Conservation (phyloP, 1,284 basidiomycete genomes). For the Malassezia yamatoensis region DNA sequence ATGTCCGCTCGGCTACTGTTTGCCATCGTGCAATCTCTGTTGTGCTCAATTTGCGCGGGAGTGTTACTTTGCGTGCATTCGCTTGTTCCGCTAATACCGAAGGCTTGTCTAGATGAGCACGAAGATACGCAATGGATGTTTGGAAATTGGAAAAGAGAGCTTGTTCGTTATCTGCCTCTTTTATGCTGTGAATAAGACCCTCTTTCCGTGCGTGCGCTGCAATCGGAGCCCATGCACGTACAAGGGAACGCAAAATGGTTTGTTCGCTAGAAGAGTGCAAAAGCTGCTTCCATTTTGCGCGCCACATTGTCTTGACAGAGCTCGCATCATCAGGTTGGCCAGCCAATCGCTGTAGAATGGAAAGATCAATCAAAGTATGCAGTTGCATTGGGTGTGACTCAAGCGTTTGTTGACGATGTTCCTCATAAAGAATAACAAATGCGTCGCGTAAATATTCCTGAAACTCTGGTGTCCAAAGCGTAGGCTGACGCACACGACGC, state of each 20-base stretch:
- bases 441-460: slow-evolving; percentile 73
- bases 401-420: slow-evolving; percentile 53
- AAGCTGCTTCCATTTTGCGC: slow-evolving; percentile 55
- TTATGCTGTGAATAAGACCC: slow-evolving; percentile 25
- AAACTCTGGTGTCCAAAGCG: slow-evolving; percentile 8
- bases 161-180: slow-evolving; percentile 58
- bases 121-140: slow-evolving; percentile 59
- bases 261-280: slow-evolving; percentile 60
- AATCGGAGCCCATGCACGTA: slow-evolving; percentile 67
- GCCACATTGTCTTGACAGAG: slow-evolving; percentile 52
- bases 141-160: slow-evolving; percentile 64
- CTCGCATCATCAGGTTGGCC: slow-evolving; percentile 45
- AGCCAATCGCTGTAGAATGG: slow-evolving; percentile 67
- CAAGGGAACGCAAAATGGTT: slow-evolving; percentile 65
- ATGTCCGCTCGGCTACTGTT: slow-evolving; percentile 13
- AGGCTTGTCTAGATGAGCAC: slow-evolving; percentile 70
- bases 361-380: slow-evolving; percentile 41
- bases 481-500: neutral
- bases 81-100: slow-evolving; percentile 34
- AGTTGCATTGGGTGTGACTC: slow-evolving; percentile 58
- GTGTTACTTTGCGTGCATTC: slow-evolving; percentile 15
- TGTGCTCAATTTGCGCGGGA: slow-evolving; percentile 16
- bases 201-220: slow-evolving; percentile 65
- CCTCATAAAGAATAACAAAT: slow-evolving; percentile 67
- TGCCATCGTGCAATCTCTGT: slow-evolving; percentile 24